Evolutionary conservation across 805 yeast species (phyloP), one percentile per base, ranked within the genome.

Genomic region (Starmerella kuoi): DNA sequence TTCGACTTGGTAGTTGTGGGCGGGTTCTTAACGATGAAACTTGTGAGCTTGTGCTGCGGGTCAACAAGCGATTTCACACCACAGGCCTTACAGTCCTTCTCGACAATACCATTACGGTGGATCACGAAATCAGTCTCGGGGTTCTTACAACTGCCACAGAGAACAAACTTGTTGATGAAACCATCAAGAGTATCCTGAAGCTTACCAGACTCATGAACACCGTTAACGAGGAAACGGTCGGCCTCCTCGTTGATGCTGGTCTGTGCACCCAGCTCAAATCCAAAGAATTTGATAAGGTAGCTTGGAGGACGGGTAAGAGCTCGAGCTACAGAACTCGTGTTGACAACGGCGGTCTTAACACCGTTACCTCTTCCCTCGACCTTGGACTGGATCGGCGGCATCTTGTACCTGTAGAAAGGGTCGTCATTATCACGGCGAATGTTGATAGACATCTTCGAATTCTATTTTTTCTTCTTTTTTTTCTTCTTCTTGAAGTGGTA

Each of bases 361-460:
- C 98, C 98, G 68, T 91, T 91, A 69, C 98, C 98, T 62, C 95
- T 76, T 64, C 98, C 98, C 69, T 91, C 97, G 52, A 84, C 84
- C 73, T 91, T 91, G 54, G 95, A 83, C 67, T 83, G 93, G 65
- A 91, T 79, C 33, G 93, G 81, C 61, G 98, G 98, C 98, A 91
- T 91, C 70, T 91, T 91, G 67, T 91, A 91, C 70, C 98, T 95
- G 77, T 91, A 91, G 65, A 91, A 91, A 35, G 96, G 96, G 69
- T 91, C 98, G 58, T 81, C 77, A 70, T 88, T 91, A 60, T 86
- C 95, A 71, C 98, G 86, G 65, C 94, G 79, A 57, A 91, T 88
- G 65, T 91, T 88, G 60, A 88, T 79, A 45, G 52, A 47, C 55
- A 51, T 51, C 11, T 37, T 22, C 19, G 11, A n/a, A n/a, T n/a